phyloP scores from a whole-genome alignment of 306 rosid species.

The Rosa rugosa region DNA sequence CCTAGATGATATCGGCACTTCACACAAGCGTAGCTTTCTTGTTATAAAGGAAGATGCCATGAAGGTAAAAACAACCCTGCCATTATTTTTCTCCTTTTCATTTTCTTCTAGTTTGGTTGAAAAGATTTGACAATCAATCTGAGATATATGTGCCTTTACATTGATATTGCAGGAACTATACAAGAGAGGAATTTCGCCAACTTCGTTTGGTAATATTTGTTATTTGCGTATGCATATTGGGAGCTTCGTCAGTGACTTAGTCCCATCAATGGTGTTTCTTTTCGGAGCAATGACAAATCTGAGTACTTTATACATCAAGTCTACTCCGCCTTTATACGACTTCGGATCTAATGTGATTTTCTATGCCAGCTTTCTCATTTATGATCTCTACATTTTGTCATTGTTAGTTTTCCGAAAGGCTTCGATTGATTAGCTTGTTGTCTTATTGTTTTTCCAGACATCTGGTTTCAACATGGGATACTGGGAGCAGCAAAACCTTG shows the following conservation, averaged over 20 bases:
- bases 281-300: not conserved
- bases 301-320: slow-evolving; percentile 5
- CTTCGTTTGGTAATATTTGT: not conserved
- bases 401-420: not conserved
- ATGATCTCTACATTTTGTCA: not conserved
- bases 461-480: not conserved
- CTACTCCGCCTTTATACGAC: not conserved
- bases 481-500: not conserved
- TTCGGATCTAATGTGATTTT: not conserved
- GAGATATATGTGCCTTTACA: not conserved
- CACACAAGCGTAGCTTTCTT: not conserved
- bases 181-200: not conserved
- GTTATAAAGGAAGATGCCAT: not conserved
- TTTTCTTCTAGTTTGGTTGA: not conserved
- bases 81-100: not conserved
- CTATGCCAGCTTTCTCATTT: not conserved
- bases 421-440: not conserved
- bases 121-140: not conserved
- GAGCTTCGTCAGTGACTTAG: not conserved
- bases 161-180: not conserved
- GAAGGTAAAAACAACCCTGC: not conserved
- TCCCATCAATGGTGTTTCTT: not conserved
- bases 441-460: not conserved
- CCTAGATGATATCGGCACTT: not conserved
- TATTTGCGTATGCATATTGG: not conserved